These are phyloP conservation scores for Aspergillus persii DNA, from an alignment of 2,329 filamentous ascomycete genomes.

Conservation along the genomic window DNA sequence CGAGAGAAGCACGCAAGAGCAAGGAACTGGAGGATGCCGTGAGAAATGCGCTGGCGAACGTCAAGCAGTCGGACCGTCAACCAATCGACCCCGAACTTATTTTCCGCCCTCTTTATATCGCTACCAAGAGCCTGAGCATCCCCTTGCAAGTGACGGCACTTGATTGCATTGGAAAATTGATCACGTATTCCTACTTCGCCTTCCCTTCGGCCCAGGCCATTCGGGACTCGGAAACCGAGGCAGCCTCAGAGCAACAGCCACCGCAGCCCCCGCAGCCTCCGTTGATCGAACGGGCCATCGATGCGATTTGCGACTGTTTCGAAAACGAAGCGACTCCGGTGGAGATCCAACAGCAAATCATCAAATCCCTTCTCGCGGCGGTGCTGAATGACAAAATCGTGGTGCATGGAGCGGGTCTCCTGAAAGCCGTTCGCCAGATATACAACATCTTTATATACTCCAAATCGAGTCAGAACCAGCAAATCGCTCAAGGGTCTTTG, in stretches of 20 bases:
- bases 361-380: conserved; percentile 92
- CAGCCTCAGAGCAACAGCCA: conserved; percentile 54
- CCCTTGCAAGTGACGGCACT: conserved; percentile 84
- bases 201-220: conserved; percentile 52
- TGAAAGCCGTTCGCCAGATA: conserved; percentile 95
- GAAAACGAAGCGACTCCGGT: conserved; percentile 90
- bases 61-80: conserved; percentile 78
- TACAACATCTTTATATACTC: conserved; percentile 99
- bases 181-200: conserved; percentile 98
- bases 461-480: conserved; percentile 90
- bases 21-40: conserved; percentile 80
- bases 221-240: conserved; percentile 22
- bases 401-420: conserved; percentile 89
- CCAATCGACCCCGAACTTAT: conserved; percentile 87
- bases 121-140: conserved; percentile 81
- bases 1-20: conserved; percentile 85
- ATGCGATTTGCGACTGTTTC: conserved; percentile 99
- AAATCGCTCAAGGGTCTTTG: conserved; percentile 92
- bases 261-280: conserved; percentile 62
- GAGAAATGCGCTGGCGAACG: conserved; percentile 76
- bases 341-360: conserved; percentile 94
- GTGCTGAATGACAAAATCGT: conserved; percentile 99
- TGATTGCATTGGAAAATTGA: conserved; percentile 97
- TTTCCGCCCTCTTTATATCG: conserved; percentile 85
- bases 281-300: conserved; percentile 94